Base-by-base conservation (phyloP, 163 green algal species). In the Picocystis sp. region DNA sequence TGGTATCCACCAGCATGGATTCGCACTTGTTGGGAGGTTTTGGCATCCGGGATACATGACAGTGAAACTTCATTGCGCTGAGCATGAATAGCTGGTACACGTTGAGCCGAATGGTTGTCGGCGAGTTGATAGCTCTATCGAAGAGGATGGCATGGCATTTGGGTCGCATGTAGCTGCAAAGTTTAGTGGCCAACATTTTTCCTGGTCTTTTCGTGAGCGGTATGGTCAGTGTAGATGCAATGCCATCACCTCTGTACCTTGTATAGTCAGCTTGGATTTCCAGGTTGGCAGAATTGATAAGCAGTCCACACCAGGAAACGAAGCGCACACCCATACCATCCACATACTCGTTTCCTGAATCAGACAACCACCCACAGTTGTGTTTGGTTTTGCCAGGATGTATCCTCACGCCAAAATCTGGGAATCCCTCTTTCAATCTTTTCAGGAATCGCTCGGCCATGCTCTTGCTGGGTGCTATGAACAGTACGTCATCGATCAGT, bases 31-130 rank as follows among this genome's bases (percentile, higher is more conserved):
- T 12, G 3, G 59, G 50, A 35, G 48, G 29, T 23, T 45, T 14
- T n/a, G 42, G 58, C 41, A 84, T 62, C 9, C 55, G 62, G 47
- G 35, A 45, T 21, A 79, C 50, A 52, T 83, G 82, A 60, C 75
- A 86, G 68, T 93, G 83, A 49, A 88, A 64, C 74, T 92, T 92
- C 71, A 93, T 89, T n/a, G 83, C 82, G 6, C 69, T 68, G 47
- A 94, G 72, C 52, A 93, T 56, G 58, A 87, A 87, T 21, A 71
- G 69, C 71, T 87, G 79, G 67, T 78, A 92, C 11, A 93, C 69
- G 69, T 96, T 95, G 22, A 91, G 62, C 3, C 74, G 55, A 25
- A 86, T 67, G 0, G 79, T 92, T 10, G 33, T 6, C 3, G 62
- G 53, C 0, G 63, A 78, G 72, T 88, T 93, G 61, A 93, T 77